Evolutionary conservation across 1,284 basidiomycete genomes (phyloP).

Genomic region (Sporisorium scitamineum): DNA sequence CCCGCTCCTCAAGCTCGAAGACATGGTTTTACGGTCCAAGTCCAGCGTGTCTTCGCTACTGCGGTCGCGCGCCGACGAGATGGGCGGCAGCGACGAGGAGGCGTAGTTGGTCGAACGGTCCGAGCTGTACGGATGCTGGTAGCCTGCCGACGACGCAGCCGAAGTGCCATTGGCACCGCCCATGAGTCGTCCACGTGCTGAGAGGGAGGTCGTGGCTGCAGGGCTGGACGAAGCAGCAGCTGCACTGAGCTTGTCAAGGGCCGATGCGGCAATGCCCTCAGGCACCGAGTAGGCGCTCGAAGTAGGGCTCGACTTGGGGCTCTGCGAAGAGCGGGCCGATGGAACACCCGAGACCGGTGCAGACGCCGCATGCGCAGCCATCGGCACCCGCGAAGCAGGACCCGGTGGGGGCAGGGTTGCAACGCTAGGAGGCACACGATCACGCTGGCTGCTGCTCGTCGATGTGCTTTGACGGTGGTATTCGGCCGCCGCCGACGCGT

Average conservation of each 20-base stretch:
- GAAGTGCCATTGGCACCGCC: conserved; percentile 16
- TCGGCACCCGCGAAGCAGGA: conserved; percentile 11
- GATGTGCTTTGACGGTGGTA: conserved; percentile 44
- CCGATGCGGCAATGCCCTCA: conserved; percentile 40
- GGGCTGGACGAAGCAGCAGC: conserved; percentile 20
- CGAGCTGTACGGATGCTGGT: conserved; percentile 54
- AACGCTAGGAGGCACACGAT: conserved; percentile 25
- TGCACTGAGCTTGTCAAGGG: conserved; percentile 38
- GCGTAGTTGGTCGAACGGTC: conserved; percentile 50
- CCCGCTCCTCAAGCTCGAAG: conserved; percentile 28
- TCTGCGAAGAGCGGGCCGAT: conserved; percentile 49
- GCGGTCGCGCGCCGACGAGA: conserved; percentile 42
- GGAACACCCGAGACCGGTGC: conserved; percentile 44
- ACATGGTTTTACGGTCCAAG: conserved; percentile 40
- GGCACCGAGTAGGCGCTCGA: conserved; percentile 46
- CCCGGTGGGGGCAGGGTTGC: conserved; percentile 21
- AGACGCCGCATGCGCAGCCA: conserved; percentile 26
- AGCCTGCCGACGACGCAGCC: conserved; percentile 18
- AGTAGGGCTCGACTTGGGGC: conserved; percentile 52
- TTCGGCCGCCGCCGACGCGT: conserved; percentile 18
- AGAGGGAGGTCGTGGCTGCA: conserved; percentile 16
- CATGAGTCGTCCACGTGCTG: conserved; percentile 35
- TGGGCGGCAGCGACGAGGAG: conserved; percentile 38
- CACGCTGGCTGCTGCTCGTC: conserved; percentile 44
- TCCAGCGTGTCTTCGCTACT: conserved; percentile 31